Evolutionary conservation across 306 rosid genomes (phyloP).

Genomic region (Vigna radiata): DNA sequence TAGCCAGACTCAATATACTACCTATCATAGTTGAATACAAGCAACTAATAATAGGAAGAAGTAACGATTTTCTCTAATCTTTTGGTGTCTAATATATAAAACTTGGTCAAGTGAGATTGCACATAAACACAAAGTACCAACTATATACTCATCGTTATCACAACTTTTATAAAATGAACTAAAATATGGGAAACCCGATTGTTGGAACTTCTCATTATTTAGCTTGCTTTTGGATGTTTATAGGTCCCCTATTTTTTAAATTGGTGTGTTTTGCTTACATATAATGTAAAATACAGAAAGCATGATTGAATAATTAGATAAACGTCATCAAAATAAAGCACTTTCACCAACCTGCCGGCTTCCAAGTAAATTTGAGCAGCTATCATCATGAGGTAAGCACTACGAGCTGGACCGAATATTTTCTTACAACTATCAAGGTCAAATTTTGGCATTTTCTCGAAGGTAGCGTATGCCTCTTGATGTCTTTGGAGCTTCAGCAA

Average conservation of each 20-base stretch:
- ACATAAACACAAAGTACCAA: background rate
- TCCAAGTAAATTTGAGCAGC: slow-evolving; percentile 76
- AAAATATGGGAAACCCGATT: background rate
- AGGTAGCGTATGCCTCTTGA: slow-evolving; percentile 73
- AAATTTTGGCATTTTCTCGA: slow-evolving; percentile 68
- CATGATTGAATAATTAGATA: slow-evolving; percentile 15
- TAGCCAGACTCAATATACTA: slow-evolving; percentile 4
- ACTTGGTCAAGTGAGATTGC: background rate
- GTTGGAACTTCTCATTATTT: slow-evolving; percentile 1
- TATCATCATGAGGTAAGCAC: slow-evolving; percentile 66
- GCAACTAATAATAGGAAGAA: background rate
- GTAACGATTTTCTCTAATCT: background rate
- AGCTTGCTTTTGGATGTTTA: background rate
- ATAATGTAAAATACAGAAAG: background rate
- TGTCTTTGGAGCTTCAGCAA: slow-evolving; percentile 72
- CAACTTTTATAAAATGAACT: slow-evolving; percentile 13
- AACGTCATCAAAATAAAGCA: slow-evolving; percentile 16
- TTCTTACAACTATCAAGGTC: slow-evolving; percentile 58
- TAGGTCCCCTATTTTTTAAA: background rate
- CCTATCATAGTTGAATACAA: background rate
- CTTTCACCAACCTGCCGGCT: slow-evolving; percentile 77
- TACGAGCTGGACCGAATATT: slow-evolving; percentile 59
- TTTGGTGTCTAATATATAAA: background rate
- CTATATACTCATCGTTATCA: background rate
- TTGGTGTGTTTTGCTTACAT: slow-evolving; percentile 4